Evolutionary conservation across 148 eudicot species (phyloP).

Genomic region (Vaccinium corymbosum): DNA sequence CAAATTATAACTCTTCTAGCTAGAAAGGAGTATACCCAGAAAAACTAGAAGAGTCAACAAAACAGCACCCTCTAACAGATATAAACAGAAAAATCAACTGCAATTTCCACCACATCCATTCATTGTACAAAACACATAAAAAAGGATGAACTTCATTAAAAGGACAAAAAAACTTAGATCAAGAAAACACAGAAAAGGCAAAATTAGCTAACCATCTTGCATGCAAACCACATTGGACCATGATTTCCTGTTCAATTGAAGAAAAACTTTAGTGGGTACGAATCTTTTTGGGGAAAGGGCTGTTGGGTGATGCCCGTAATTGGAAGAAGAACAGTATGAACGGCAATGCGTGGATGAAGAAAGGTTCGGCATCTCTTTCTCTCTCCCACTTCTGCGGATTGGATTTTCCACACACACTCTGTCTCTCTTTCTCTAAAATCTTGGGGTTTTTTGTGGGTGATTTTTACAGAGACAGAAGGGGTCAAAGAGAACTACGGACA

Average conservation of each 20-base stretch:
- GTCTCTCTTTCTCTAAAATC: neutral
- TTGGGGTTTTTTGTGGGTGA: neutral
- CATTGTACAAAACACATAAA: neutral
- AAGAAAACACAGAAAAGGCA: neutral
- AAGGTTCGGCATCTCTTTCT: constrained; percentile 42
- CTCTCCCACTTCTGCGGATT: neutral
- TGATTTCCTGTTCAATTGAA: constrained; percentile 17
- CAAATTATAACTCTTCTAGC: neutral
- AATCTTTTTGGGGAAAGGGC: constrained; percentile 23
- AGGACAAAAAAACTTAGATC: neutral
- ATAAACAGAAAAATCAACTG: neutral
- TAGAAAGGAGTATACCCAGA: neutral
- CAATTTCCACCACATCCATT: neutral
- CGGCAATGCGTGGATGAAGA: constrained; percentile 40
- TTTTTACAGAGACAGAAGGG: neutral
- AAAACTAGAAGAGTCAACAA: neutral
- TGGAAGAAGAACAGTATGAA: constrained; percentile 29
- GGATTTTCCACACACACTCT: neutral
- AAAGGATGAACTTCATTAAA: neutral
- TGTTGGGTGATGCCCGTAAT: constrained; percentile 30
- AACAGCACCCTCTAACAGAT: neutral
- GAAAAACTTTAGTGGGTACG: constrained; percentile 23
- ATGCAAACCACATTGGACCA: constrained; percentile 33
- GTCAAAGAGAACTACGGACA: constrained; percentile 31
- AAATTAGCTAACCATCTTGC: constrained; percentile 56